These are phyloP conservation scores for Ustilago curta DNA, from an alignment of 1,284 basidiomycete species.

Conservation along the genomic window DNA sequence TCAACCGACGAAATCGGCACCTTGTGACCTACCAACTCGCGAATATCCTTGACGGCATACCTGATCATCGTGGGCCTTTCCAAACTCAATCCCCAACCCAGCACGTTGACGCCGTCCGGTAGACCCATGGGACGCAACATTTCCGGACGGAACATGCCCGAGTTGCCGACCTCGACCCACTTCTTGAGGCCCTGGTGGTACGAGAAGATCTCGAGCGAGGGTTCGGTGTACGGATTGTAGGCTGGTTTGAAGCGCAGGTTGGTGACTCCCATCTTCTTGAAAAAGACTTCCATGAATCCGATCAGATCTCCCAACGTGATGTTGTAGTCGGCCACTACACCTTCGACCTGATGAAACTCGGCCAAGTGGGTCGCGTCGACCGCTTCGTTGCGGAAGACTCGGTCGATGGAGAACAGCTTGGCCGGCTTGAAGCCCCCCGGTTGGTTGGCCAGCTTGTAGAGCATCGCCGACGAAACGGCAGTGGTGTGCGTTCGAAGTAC, in stretches of 20 bases:
- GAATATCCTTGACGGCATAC: slow-evolving; percentile 89
- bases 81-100: slow-evolving; percentile 95
- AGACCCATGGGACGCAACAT: slow-evolving; percentile 98
- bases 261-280: slow-evolving; percentile 95
- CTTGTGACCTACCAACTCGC: slow-evolving; percentile 97
- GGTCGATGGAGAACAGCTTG: slow-evolving; percentile 97
- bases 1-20: slow-evolving; percentile 74
- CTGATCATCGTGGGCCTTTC: slow-evolving; percentile 99
- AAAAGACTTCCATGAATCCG: slow-evolving; percentile 79
- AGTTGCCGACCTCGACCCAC: slow-evolving; percentile 90
- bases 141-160: slow-evolving; percentile 99
- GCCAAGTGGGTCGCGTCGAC: slow-evolving; percentile 99
- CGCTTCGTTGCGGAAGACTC: slow-evolving; percentile 98
- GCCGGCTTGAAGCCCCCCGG: slow-evolving; percentile 88
- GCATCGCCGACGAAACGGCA: slow-evolving; percentile 91
- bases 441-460: slow-evolving; percentile 79
- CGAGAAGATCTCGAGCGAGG: slow-evolving; percentile 98
- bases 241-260: slow-evolving; percentile 97
- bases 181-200: slow-evolving; percentile 94
- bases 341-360: slow-evolving; percentile 99
- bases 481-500: slow-evolving; percentile 98
- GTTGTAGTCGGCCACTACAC: slow-evolving; percentile 93
- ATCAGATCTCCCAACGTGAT: slow-evolving; percentile 97
- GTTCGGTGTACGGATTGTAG: slow-evolving; percentile 81
- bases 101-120: slow-evolving; percentile 94